Base-by-base conservation (phyloP, 2,329 filamentous ascomycete genomes). In the Grosmannia penicillata region DNA sequence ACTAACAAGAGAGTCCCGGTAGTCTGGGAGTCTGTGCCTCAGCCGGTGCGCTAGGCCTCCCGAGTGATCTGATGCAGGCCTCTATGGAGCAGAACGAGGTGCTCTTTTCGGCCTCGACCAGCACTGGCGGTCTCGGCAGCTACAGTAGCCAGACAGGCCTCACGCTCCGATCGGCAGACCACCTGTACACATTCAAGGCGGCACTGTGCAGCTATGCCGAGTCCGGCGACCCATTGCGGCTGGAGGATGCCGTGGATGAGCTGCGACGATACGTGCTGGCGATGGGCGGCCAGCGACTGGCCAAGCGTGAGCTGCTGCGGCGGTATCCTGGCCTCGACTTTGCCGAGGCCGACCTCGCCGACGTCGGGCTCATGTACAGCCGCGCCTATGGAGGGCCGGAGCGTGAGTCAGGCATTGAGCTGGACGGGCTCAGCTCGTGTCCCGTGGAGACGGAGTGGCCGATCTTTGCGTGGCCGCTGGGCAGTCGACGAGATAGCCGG, bases 211-310 rank as follows among this genome's bases (percentile, higher is more conserved):
- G 64, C 45, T 78, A 78, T 51, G 63, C 68, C 5, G 61, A 60
- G 41, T 64, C 61, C 1, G 54, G 52, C 15, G 58, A 58, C 26
- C 56, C 56, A 10, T 51, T 59, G 24, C 61, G 66, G 10, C 61
- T 78, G 8, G 71, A 76, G 46, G 66, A 74, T 34, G 72, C 75
- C 22, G 70, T 79, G 34, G 72, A 78, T 51, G 73, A 76, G 50
- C 61, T 80, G 27, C 65, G 73, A 3, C 64, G 73, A 5, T 63
- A 74, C 19, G 65, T 78, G 14, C 60, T 79, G 11, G 62, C 68
- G 63, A 41, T 62, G 8, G 35, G 65, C 18, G 63, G 69, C 2
- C 54, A 56, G 8, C 61, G 62, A n/a, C 54, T 78, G 9, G 55
- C 58, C 3, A 66, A 66, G 42, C 58, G 62, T 5, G 63, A 70